These are phyloP conservation scores for Rhododendron ovatum DNA, from an alignment of 148 eudicot species.

Conservation along the genomic window DNA sequence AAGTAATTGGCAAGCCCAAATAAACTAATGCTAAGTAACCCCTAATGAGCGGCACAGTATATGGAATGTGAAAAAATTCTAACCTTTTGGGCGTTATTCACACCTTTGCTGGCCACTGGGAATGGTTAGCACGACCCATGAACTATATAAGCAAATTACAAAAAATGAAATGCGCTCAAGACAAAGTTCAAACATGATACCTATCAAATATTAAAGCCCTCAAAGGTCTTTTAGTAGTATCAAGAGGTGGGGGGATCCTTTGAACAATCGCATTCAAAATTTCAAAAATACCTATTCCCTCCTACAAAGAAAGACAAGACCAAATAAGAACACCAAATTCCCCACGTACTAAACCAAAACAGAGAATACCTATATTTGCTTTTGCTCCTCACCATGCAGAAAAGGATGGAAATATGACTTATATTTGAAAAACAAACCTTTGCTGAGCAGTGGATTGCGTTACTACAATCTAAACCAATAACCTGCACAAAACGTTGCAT, in stretches of 20 bases:
- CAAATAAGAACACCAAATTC: constrained; percentile 4
- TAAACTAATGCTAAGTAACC: background rate
- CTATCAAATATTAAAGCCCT: constrained; percentile 99
- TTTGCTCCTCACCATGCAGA: background rate
- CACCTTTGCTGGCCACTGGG: background rate
- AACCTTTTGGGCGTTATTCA: background rate
- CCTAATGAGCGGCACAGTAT: background rate
- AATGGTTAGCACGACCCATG: background rate
- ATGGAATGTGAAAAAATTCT: background rate
- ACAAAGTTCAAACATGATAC: constrained; percentile 24
- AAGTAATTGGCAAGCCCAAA: background rate
- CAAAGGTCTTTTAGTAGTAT: constrained; percentile 62
- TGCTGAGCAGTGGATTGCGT: constrained; percentile 91
- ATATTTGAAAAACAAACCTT: constrained; percentile 52
- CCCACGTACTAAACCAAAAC: background rate
- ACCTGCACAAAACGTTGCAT: constrained; percentile 39
- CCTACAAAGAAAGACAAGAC: constrained; percentile 45
- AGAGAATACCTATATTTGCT: background rate
- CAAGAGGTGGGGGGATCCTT: constrained; percentile 77
- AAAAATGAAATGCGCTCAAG: background rate
- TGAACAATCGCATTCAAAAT: constrained; percentile 81
- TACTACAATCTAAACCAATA: constrained; percentile 89
- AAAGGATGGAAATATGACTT: constrained; percentile 1
- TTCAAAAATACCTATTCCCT: constrained; percentile 87
- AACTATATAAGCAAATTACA: background rate